These are phyloP conservation scores for Coemansia erecta DNA, from an alignment of 192 early-diverging fungal genomes.

Conservation along the genomic window DNA sequence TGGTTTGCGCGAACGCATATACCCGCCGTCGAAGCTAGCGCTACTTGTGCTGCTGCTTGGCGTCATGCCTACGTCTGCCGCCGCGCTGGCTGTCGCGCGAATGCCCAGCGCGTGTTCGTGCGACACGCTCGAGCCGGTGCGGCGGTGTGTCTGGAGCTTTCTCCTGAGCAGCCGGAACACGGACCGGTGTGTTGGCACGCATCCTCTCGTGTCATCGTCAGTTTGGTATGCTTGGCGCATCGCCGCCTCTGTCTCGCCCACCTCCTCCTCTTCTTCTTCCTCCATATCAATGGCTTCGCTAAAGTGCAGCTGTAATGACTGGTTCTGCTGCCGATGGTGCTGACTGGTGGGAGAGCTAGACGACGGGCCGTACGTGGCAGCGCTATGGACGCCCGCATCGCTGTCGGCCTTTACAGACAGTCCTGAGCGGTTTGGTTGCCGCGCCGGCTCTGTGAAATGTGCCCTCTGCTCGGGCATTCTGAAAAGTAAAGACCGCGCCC, in stretches of 20 bases:
- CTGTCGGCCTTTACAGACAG: background rate
- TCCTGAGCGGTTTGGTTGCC: conserved; percentile 7
- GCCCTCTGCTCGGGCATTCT: conserved; percentile 25
- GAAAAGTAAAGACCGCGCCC: background rate
- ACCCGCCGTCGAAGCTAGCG: conserved; percentile 40
- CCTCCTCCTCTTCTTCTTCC: conserved; percentile 1
- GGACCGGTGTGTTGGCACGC: conserved; percentile 45
- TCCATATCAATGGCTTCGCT: conserved; percentile 14
- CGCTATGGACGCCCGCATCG: conserved; percentile 9
- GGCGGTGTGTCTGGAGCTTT: conserved; percentile 18
- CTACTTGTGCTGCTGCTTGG: conserved; percentile 27
- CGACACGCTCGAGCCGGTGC: conserved; percentile 17
- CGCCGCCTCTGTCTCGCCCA: background rate
- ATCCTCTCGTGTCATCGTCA: conserved; percentile 30
- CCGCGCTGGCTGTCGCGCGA: background rate
- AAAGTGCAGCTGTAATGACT: conserved; percentile 2
- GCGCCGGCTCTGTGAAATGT: conserved; percentile 36
- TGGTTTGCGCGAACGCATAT: conserved; percentile 41
- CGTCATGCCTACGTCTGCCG: conserved; percentile 9
- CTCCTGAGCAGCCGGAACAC: conserved; percentile 44
- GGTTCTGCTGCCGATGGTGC: background rate
- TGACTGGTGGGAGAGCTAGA: conserved; percentile 8
- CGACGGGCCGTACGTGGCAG: conserved; percentile 23
- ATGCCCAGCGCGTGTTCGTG: conserved; percentile 1
- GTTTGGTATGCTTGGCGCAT: background rate